A percentile compares a stretch with the other conserved stretches of the same genome.
Evolutionary conservation across 305 asterid genomes (phyloP).

Genomic region (Solanum aculeatissimum): DNA sequence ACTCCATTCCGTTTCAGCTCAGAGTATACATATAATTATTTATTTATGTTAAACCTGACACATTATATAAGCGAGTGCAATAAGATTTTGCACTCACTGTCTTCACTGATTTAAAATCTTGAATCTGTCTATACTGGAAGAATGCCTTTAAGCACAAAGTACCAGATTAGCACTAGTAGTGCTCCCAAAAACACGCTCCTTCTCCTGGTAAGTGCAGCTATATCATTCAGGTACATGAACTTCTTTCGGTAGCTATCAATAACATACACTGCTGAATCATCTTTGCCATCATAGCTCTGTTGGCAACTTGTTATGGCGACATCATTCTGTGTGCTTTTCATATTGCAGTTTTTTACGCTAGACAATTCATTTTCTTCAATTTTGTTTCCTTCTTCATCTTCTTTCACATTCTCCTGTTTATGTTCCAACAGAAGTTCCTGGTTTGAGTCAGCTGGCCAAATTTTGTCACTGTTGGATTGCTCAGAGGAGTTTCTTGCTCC

Average conservation of each 20-base stretch:
- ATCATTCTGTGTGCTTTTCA: background rate
- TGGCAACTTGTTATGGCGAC: background rate
- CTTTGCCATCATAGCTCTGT: background rate
- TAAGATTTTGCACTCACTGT: background rate
- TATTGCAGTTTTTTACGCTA: background rate
- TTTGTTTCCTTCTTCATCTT: constrained; percentile 16
- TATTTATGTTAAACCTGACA: background rate
- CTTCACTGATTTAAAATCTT: background rate
- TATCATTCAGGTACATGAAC: constrained; percentile 8
- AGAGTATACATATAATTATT: background rate
- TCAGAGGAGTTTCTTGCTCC: constrained; percentile 23
- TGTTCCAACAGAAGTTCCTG: background rate
- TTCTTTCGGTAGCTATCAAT: constrained; percentile 11
- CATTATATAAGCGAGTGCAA: background rate
- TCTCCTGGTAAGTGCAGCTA: background rate
- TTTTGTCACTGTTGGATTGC: constrained; percentile 27
- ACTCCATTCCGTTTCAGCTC: background rate
- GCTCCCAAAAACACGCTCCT: constrained; percentile 1
- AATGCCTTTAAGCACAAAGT: background rate
- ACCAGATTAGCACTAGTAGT: background rate
- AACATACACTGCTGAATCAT: background rate
- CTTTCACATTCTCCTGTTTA: background rate
- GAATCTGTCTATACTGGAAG: background rate
- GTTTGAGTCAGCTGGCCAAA: constrained; percentile 23
- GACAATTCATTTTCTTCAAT: constrained; percentile 14